Evolutionary conservation across 345 rosid genomes (phyloP), one percentile per base, ranked within the genome.

Genomic region (Populus ilicifolia): DNA sequence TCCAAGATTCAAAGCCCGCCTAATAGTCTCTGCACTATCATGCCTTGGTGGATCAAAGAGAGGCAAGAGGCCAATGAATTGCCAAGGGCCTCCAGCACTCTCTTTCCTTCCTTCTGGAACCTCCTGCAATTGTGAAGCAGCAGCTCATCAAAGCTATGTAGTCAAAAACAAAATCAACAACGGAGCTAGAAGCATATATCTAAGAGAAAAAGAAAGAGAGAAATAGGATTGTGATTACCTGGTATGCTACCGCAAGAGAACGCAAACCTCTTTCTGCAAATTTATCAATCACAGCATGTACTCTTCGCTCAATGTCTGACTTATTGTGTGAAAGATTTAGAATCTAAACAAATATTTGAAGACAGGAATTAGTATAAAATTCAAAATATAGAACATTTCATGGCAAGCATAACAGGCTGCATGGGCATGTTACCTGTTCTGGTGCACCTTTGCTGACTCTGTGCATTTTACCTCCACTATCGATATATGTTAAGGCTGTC

Each of bases 381-480:
- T 16, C 23, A 38, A 79, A 5, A n/a, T 38, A 10, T 18, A 78
- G 56, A 56, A 17, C 66, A 62, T 66, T 25, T 35, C 21, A 70
- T 39, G 7, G 54, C 29, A 62, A n/a, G 30, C 18, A 20, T 29
- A n/a, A 63, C 70, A 29, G 54, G 7, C 67, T n/a, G 27, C 5
- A 48, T 71, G 30, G 48, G 54, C 48, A 75, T 41, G 50, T 77
- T 85, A 94, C 99, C 96, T 96, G 99, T 84, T 96, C 99, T 0
- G 99, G 99, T 70, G 99, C 99, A 74, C 99, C 99, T 88, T 95
- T 95, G 87, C 98, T 95, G 75, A 95, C 99, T 86, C 99, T 90
- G 71, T 90, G 98, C 99, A 92, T 92, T 90, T 86, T 93, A 79
- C 93, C 97, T 29, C 86, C 87, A 83, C 76, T 38, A 71, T 92